Base-by-base conservation (phyloP, 768 basidiomycete species). In the Tulasnella sp. region DNA sequence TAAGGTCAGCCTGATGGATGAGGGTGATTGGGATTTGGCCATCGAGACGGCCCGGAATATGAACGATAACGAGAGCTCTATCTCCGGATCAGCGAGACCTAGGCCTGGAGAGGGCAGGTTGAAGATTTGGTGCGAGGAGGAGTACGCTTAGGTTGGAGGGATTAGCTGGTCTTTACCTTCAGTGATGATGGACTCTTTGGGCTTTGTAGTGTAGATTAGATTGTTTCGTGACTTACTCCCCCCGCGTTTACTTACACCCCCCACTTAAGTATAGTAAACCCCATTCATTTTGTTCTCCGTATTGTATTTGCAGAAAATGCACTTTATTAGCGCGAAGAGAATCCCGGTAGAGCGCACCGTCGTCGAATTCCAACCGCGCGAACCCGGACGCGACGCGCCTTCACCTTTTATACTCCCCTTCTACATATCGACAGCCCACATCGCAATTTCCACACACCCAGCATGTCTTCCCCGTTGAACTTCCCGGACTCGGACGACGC, bases 21-120 rank as follows among this genome's bases (percentile, higher is more conserved):
- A 94, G 80, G 90, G 91, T 73, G 95, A 96, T 86, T 96, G 90
- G 82, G 95, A 96, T 81, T 89, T 95, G 77, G 95, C 95, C 61
- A 90, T 96, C 75, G 95, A 95, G 85, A 95, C 93, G 1, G 94
- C 94, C 11, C 87, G 92, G 35, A 91, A 91, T 82, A 88, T 85
- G 80, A 75, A 51, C 26, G 57, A 67, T 23, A 46, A 46, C 70
- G 44, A 72, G 6, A 46, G 70, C 39, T 40, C 39, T 3, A 37
- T 72, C 5, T 40, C 70, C 26, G 74, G 74, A 35, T 40, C 61
- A 16, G 29, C 35, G 35, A 70, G 44, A 23, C n/a, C 48, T 15
- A 88, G 91, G 26, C 91, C 90, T 82, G 93, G 93, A 15, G 94
- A 95, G 83, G 94, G 95, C 67, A 93, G 90, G 83, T 86, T 97